Base-by-base conservation (phyloP, 352 stramenopile genomes). In the Globisporangium iwayamae region DNA sequence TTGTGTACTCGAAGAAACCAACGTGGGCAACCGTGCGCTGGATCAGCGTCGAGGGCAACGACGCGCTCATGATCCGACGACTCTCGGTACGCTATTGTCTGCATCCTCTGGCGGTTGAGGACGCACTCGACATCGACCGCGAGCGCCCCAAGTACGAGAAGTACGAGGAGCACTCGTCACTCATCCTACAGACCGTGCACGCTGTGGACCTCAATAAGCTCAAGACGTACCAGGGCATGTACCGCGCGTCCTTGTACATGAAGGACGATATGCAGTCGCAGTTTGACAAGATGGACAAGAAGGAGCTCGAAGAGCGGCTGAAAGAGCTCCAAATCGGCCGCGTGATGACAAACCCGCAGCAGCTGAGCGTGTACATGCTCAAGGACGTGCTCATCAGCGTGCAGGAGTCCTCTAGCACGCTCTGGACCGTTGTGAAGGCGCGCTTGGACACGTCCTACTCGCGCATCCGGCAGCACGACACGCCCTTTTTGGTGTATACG, bases 91-190 rank as follows among this genome's bases (percentile, higher is more conserved):
- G 87, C 22, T 93, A 96, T 56, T 81, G 85, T 22, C 56, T 96
- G 41, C 88, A 96, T 39, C 88, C 88, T 1, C 76, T 96, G 6
- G 86, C 88, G 1, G 81, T 96, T 13, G 86, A 96, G 67, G 87
- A 96, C 60, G 85, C 76, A 1, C 67, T 96, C 36, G 87, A 93
- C 59, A 68, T 93, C 0, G 85, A 91, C 53, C 73, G 83, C 4
- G 82, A 92, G 60, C 79, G 88, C 0, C 86, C 85, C 10, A 96
- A 96, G 67, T 93, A 91, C 60, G 88, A 96, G 34, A 76, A 85
- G 30, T 96, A 94, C 67, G 85, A 94, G 22, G 88, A 93, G 28
- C 87, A 96, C 61, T 85, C 83, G 46, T 90, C 79, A 4, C 59
- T 96, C 39, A 75, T 94, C 38, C 68, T 94, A 18, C 81, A 91